Evolutionary conservation across 176 grass and related monocot genomes (phyloP), one percentile per base, ranked within the genome.

Genomic region (Secale cereale): DNA sequence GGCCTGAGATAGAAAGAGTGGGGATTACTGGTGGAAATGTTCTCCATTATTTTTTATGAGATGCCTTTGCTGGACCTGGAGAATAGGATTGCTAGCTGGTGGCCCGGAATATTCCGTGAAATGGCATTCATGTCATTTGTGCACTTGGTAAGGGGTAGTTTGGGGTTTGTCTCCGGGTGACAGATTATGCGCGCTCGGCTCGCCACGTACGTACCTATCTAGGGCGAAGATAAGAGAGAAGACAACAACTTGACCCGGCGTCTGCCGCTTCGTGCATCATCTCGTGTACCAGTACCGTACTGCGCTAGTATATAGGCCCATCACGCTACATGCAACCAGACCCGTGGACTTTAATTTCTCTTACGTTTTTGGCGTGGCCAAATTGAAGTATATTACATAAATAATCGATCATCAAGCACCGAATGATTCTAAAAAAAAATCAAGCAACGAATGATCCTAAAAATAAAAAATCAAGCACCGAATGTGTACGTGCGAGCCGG

Each of bases 201-300:
- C 72, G 83, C 88, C 83, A 90, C 88, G 78, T 89, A 52, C 48
- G 20, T 67, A 41, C 39, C 39, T 41, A 17, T 67, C 67, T 54
- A 80, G 19, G 76, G 59, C 20, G 30, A 50, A 28, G 57, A 29
- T 52, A 52, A 52, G 48, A 52, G 17, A 70, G 40, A 19, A 77
- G 72, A 43, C 33, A 64, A 4, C 56, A 79, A 43, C 32, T 23
- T 78, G 0, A 33, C 27, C 16, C 15, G 1, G 46, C 46, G 15
- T 29, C 25, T 29, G 15, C 69, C 35, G 35, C 26, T 43, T 41
- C 19, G n/a, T 46, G 69, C 36, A 71, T 37, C 68, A 25, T 71
- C 19, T 69, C 12, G 36, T 8, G 8, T 70, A 16, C 5, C 5
- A 17, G 16, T 16, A 48, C 39, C 2, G 39, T 40, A 10, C 12